Evolutionary conservation across 352 stramenopile species (phyloP).

Genomic region (Aphanomyces stellatus): DNA sequence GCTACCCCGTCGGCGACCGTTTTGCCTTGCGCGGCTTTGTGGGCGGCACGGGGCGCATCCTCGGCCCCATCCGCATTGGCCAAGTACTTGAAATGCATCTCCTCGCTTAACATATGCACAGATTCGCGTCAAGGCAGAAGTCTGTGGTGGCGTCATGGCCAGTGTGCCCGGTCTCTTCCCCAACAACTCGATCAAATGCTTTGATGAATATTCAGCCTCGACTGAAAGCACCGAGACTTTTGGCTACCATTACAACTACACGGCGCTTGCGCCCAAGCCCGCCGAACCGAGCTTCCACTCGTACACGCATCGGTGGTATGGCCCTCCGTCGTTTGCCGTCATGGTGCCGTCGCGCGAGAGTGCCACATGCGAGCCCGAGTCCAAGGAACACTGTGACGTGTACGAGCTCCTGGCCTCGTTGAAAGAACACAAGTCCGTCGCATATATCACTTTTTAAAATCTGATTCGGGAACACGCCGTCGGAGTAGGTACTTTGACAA

Average conservation of each 20-base stretch:
- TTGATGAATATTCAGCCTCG: not conserved
- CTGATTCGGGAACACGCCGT: not conserved
- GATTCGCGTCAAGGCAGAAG: slow-evolving; percentile 7
- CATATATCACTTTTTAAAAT: not conserved
- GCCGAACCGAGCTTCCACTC: slow-evolving; percentile 12
- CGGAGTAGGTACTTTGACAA: slow-evolving; percentile 13
- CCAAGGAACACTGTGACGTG: not conserved
- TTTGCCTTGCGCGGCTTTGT: slow-evolving; percentile 1
- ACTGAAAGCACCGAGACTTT: slow-evolving; percentile 16
- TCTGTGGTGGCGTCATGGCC: slow-evolving; percentile 10
- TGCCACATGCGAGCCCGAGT: not conserved
- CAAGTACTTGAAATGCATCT: slow-evolving; percentile 8
- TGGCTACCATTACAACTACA: slow-evolving; percentile 2
- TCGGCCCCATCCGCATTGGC: slow-evolving; percentile 14
- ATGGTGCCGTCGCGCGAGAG: not conserved
- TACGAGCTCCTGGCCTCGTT: slow-evolving; percentile 9
- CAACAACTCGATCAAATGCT: not conserved
- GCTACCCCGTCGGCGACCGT: not conserved
- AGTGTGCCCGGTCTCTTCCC: not conserved
- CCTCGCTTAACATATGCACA: not conserved
- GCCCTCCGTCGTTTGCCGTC: not conserved
- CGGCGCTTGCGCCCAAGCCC: not conserved
- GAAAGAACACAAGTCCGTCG: slow-evolving; percentile 5
- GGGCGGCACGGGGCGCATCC: not conserved
- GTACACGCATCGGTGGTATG: slow-evolving; percentile 7